Conservation (phyloP, 768 basidiomycete species). For the Russula sp. region DNA sequence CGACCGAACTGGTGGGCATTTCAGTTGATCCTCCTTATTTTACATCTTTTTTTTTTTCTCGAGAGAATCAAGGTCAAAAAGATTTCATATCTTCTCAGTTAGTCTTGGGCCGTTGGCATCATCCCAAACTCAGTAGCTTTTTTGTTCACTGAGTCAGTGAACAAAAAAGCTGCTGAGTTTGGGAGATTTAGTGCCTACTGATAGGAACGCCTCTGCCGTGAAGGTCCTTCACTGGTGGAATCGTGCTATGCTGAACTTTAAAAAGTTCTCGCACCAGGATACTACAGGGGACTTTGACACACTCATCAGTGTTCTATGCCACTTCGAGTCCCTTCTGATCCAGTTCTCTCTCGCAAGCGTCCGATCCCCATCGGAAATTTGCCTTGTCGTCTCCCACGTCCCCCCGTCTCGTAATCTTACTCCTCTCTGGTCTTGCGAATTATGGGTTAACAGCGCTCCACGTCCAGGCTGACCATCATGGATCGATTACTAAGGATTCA, state of each 20-base stretch:
- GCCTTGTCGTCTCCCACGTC: slow-evolving; percentile 49
- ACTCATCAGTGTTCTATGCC: slow-evolving; percentile 55
- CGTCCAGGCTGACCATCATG: slow-evolving; percentile 29
- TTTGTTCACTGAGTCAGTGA: slow-evolving; percentile 4
- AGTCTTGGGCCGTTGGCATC: slow-evolving; percentile 36
- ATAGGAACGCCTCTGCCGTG: slow-evolving; percentile 64
- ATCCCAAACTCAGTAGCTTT: neutral
- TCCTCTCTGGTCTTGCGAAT: slow-evolving; percentile 54
- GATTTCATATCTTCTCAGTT: slow-evolving; percentile 61
- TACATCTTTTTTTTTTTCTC: slow-evolving; percentile 38
- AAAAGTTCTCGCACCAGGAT: slow-evolving; percentile 46
- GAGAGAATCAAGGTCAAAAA: slow-evolving; percentile 52
- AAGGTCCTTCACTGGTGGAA: slow-evolving; percentile 28
- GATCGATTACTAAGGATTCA: neutral
- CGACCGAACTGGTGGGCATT: neutral
- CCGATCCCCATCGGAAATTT: slow-evolving; percentile 49
- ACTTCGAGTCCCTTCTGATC: slow-evolving; percentile 62
- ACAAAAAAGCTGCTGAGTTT: too few species aligned
- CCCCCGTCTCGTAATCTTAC: slow-evolving; percentile 56
- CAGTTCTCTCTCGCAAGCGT: slow-evolving; percentile 62
- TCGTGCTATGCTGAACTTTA: slow-evolving; percentile 5
- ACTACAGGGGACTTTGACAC: slow-evolving; percentile 40
- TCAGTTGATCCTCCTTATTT: neutral
- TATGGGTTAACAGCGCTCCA: slow-evolving; percentile 47
- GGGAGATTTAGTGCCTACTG: neutral